Percentiles rank a stretch among this genome's conserved stretches.
phyloP scores from a whole-genome alignment of 1,284 basidiomycete species.

The Ceratorhiza oryzae-sativae region DNA sequence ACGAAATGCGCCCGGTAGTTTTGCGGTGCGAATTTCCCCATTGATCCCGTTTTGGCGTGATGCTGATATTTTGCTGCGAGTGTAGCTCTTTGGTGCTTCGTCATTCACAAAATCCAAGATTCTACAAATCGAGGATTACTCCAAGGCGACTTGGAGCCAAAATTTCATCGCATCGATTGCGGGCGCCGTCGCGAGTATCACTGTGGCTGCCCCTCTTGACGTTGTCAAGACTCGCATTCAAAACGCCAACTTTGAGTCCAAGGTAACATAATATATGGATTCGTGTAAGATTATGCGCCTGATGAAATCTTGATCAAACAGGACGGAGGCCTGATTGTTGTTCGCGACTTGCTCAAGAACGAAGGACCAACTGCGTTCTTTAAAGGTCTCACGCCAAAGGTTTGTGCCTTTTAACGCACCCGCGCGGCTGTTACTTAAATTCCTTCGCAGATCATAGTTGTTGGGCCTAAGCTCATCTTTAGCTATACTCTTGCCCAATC shows the following conservation, averaged over 20 bases:
- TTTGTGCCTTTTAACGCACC: conserved; percentile 50
- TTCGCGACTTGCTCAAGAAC: conserved; percentile 86
- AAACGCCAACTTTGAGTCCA: conserved; percentile 95
- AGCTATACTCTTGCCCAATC: conserved; percentile 97
- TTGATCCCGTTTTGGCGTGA: neutral
- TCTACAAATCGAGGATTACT: conserved; percentile 89
- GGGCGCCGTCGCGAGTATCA: conserved; percentile 94
- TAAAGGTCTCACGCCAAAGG: conserved; percentile 96
- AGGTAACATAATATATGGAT: conserved; percentile 55
- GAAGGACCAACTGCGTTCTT: conserved; percentile 92
- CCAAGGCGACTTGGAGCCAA: conserved; percentile 91
- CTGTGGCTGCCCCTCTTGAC: conserved; percentile 94
- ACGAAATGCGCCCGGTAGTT: conserved; percentile 94
- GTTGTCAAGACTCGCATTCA: conserved; percentile 97
- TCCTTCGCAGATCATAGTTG: conserved; percentile 79
- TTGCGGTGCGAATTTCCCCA: conserved; percentile 70
- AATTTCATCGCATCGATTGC: conserved; percentile 95
- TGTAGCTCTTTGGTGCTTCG: conserved; percentile 92
- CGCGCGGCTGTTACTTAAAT: neutral
- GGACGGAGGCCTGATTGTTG: conserved; percentile 81
- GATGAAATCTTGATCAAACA: neutral
- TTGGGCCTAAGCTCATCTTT: conserved; percentile 98
- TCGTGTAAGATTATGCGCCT: neutral
- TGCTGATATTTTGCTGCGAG: neutral
- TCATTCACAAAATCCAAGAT: conserved; percentile 94